Conservation (phyloP, 2,329 filamentous ascomycete species). For the Talaromyces marneffei region DNA sequence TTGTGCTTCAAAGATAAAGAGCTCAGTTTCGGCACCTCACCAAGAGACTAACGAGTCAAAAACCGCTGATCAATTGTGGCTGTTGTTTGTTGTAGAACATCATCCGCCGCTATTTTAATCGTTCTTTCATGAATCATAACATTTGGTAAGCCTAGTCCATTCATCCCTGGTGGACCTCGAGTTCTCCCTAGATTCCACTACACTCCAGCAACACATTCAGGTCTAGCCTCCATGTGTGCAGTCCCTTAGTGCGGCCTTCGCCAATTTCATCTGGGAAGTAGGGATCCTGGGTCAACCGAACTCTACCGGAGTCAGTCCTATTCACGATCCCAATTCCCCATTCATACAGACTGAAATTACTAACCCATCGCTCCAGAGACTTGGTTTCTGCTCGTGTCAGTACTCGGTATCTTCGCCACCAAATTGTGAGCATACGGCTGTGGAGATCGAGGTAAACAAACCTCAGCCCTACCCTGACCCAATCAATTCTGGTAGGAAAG, state of each 20-base stretch:
- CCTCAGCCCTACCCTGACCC: slow-evolving; percentile 2
- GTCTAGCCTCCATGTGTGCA: not conserved
- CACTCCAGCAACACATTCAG: not conserved
- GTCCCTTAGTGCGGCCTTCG: slow-evolving; percentile 2
- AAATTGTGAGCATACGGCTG: not conserved
- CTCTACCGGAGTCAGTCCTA: not conserved
- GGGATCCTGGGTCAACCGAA: not conserved
- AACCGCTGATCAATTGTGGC: slow-evolving; percentile 1
- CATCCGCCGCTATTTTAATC: not conserved
- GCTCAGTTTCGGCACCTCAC: not conserved
- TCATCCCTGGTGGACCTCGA: not conserved
- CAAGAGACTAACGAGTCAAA: not conserved
- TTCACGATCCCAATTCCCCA: not conserved
- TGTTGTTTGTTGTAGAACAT: slow-evolving; percentile 1
- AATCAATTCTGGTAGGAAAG: slow-evolving; percentile 3
- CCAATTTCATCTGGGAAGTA: not conserved
- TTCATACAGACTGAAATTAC: not conserved
- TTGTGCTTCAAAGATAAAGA: slow-evolving; percentile 1
- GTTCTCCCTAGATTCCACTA: not conserved
- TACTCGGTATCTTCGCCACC: not conserved
- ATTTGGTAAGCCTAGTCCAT: slow-evolving; percentile 1
- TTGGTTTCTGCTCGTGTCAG: not conserved
- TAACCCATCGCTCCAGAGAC: not conserved
- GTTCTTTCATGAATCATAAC: not conserved
- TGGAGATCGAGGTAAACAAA: slow-evolving; percentile 1